Evolutionary conservation across 2,329 filamentous ascomycete species (phyloP), one percentile per base, ranked within the genome.

Genomic region (Gnomoniopsis smithogilvyi): DNA sequence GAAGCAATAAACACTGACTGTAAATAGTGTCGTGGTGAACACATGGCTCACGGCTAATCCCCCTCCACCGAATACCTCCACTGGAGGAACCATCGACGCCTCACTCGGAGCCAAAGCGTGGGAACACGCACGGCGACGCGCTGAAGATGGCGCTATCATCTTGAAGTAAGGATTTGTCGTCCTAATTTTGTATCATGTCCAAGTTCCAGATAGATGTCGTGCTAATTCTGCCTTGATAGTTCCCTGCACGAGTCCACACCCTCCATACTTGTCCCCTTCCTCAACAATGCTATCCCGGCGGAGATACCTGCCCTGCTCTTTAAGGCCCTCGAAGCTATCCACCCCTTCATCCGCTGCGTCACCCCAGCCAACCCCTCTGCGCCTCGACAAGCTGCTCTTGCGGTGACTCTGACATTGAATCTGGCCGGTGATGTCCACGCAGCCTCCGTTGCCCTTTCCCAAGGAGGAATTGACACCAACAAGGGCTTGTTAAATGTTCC

Each of bases 51-150:
- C 91, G 3, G 91, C 91, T 19, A 81, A 85, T 30, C 90, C 90
- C 65, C 77, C 83, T 24, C 85, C 88, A 43, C 81, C 84, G 2
- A 85, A 92, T 67, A 90, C 89, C 41, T 81, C 83, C 58, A 78
- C 80, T 50, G 91, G 90, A 54, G 91, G 90, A 56, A 92, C 90
- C 8, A 85, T 98, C 46, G 95, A 99, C 74, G 76, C 84, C 46
- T 84, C 89, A 22, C 76, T 99, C 53, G 90, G 91, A 17, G 80
- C 85, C 54, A 86, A 91, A 71, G 92, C 93, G 2, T 99, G 95
- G 94, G 95, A 99, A 76, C 95, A 99, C 79, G 94, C 95, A 58
- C 85, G 94, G 66, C 87, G 95, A 63, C 86, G 95, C 77, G 95
- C 95, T 46, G 95, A 99, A 73, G 95, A 99, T 76, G 93, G 92